These are phyloP conservation scores for Solanum chacoense DNA, from an alignment of 305 asterid genomes.

Conservation along the genomic window DNA sequence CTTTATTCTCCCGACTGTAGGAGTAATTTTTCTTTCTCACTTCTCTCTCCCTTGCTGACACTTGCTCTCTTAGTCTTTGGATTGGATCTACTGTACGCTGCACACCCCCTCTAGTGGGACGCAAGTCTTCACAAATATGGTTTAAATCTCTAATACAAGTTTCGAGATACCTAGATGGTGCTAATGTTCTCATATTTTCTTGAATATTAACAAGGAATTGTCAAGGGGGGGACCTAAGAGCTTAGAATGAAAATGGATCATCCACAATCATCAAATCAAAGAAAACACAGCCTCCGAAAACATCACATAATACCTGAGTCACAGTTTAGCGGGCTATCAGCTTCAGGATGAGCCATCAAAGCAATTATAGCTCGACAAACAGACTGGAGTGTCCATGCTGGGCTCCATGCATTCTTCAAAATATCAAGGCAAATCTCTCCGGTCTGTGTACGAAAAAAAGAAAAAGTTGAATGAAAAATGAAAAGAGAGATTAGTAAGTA, in stretches of 20 bases:
- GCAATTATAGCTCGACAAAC: conserved; percentile 98
- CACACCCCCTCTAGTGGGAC: not conserved
- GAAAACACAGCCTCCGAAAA: not conserved
- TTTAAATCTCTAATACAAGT: not conserved
- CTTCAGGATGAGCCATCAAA: conserved; percentile 97
- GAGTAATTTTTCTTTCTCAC: not conserved
- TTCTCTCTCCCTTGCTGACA: not conserved
- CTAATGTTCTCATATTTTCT: not conserved
- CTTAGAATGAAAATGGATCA: not conserved
- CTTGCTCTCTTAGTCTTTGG: not conserved
- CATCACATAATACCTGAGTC: conserved; percentile 61
- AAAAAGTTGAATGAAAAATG: not conserved
- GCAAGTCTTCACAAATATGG: not conserved
- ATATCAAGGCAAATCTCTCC: conserved; percentile 99
- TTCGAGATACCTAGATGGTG: not conserved
- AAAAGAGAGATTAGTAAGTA: not conserved
- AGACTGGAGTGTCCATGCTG: conserved; percentile 98
- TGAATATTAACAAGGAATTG: not conserved
- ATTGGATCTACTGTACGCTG: not conserved
- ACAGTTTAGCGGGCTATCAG: conserved; percentile 95
- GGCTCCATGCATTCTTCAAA: conserved; percentile 97
- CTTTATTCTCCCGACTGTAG: not conserved
- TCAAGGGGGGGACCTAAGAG: not conserved
- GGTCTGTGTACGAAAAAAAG: conserved; percentile 31
- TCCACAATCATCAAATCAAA: not conserved